Conservation (phyloP, 352 stramenopile species). For the Globisporangium camurandrum region DNA sequence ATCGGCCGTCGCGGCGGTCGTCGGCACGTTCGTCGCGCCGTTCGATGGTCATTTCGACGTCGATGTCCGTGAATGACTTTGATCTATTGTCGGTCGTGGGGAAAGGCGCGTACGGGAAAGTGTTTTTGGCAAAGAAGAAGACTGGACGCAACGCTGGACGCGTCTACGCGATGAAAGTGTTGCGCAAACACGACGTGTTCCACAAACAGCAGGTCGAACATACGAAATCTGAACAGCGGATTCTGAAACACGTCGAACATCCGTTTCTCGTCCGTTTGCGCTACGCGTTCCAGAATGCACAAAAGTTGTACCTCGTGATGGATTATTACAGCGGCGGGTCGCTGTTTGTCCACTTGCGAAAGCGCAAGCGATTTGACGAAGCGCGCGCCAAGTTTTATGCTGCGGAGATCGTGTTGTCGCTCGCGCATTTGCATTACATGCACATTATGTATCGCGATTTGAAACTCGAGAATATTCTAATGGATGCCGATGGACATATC, state of each 20-base stretch:
- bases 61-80: constrained; percentile 84
- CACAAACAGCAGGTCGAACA: constrained; percentile 83
- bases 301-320: constrained; percentile 87
- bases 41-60: constrained; percentile 79
- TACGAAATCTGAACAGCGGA: constrained; percentile 85
- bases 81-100: constrained; percentile 79
- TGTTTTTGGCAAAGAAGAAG: constrained; percentile 82
- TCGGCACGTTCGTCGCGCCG: constrained; percentile 37
- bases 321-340: constrained; percentile 86
- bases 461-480: constrained; percentile 88
- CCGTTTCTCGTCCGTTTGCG: constrained; percentile 84
- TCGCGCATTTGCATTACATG: constrained; percentile 80
- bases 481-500: constrained; percentile 79
- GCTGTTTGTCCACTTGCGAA: constrained; percentile 81
- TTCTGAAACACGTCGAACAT: constrained; percentile 84
- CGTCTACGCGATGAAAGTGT: constrained; percentile 88
- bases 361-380: constrained; percentile 64
- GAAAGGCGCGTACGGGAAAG: constrained; percentile 84
- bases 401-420: constrained; percentile 71
- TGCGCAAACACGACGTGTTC: constrained; percentile 82
- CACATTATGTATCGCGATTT: constrained; percentile 88
- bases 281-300: constrained; percentile 85
- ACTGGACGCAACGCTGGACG: constrained; percentile 50
- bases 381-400: constrained; percentile 77
- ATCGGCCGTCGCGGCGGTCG: constrained; percentile 17